A percentile compares a stretch with the other conserved stretches of the same genome.
These are phyloP conservation scores for Corymbia citriodora DNA, from an alignment of 441 rosid genomes.

Conservation along the genomic window DNA sequence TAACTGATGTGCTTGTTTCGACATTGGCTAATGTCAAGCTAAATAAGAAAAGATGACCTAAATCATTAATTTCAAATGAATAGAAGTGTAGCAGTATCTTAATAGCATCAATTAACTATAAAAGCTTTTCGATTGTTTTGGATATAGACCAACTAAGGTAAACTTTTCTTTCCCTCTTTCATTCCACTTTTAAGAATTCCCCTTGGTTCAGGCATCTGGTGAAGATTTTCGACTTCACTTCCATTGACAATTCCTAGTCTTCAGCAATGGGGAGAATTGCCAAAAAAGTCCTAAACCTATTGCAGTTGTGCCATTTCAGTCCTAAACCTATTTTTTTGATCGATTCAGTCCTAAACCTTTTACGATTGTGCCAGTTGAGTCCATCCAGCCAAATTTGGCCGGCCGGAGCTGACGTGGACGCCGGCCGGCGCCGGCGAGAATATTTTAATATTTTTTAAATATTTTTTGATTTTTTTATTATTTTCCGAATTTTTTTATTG, in stretches of 20 bases:
- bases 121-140: background rate
- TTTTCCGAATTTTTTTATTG: too few species aligned
- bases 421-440: too few species aligned
- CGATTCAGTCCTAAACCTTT: too few species aligned
- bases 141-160: background rate
- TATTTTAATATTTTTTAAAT: too few species aligned
- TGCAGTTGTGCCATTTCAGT: too few species aligned
- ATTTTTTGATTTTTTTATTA: too few species aligned
- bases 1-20: background rate
- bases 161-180: background rate
- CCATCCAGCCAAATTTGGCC: too few species aligned
- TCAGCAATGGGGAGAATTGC: too few species aligned
- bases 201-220: background rate
- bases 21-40: background rate
- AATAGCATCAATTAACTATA: background rate
- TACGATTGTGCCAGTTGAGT: too few species aligned
- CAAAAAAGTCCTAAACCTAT: too few species aligned
- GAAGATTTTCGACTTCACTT: background rate
- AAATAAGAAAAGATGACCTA: background rate
- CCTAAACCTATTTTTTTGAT: too few species aligned
- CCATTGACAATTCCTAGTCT: background rate
- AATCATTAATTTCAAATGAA: background rate
- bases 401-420: too few species aligned
- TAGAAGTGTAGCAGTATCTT: background rate
- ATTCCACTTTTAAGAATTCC: background rate